A percentile compares a stretch with the other conserved stretches of the same genome.
Conservation (phyloP, 129 eudicot genomes). For the Scalesia atractyloides region DNA sequence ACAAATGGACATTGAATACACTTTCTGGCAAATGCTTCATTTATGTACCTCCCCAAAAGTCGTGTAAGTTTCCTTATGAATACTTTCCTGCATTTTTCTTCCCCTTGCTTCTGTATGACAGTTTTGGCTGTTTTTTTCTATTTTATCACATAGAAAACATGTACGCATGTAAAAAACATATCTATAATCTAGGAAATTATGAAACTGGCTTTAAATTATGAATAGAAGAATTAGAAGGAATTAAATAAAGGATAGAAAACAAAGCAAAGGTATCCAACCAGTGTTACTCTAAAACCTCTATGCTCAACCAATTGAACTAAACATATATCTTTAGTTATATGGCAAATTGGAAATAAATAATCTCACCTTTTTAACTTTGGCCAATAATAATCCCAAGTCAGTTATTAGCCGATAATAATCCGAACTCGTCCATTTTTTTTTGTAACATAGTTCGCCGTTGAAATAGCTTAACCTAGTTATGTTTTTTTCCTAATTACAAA, state of each 20-base stretch:
- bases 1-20: conserved; percentile 99
- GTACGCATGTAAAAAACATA: background rate
- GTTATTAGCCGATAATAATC: too few species aligned
- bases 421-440: too few species aligned
- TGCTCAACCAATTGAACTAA: conserved; percentile 1
- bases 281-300: background rate
- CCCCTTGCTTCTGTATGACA: background rate
- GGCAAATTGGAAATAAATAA: too few species aligned
- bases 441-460: too few species aligned
- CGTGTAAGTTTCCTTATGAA: conserved; percentile 67
- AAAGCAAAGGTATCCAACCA: background rate
- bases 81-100: conserved; percentile 1
- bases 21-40: conserved; percentile 99
- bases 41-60: conserved; percentile 97
- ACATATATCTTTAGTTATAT: background rate
- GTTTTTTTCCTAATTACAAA: too few species aligned
- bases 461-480: too few species aligned
- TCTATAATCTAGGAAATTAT: background rate
- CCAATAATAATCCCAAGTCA: too few species aligned
- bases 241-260: background rate
- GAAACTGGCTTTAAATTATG: background rate
- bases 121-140: background rate
- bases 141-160: background rate
- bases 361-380: too few species aligned
- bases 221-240: background rate